A percentile compares a stretch with the other conserved stretches of the same genome.
Evolutionary conservation across 805 yeast genomes (phyloP).

Genomic region (Saccharomycopsis sp.): DNA sequence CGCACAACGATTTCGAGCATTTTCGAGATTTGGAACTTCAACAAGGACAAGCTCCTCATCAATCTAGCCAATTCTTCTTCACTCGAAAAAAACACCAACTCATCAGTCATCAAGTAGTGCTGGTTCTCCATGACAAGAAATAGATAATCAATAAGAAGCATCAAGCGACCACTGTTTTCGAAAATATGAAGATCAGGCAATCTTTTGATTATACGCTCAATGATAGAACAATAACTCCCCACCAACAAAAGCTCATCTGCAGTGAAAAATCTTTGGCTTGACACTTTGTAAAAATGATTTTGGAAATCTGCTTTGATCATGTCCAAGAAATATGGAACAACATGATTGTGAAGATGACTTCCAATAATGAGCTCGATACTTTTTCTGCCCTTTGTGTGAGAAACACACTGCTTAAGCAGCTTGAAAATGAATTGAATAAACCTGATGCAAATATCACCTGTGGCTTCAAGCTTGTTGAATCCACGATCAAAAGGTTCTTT

Average conservation of each 20-base stretch:
- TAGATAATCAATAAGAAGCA: constrained; percentile 4
- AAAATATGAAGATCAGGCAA: constrained; percentile 4
- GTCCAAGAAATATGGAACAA: no score
- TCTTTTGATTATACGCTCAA: constrained; percentile 24
- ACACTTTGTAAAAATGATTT: no score
- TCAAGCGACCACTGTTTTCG: constrained; percentile 5
- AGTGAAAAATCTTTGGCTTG: no score
- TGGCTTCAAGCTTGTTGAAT: no score
- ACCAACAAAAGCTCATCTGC: no score
- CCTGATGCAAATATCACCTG: no score
- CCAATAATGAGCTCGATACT: no score
- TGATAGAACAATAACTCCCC: constrained; percentile 28
- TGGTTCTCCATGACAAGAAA: constrained; percentile 21
- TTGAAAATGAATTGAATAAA: no score
- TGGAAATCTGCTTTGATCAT: no score
- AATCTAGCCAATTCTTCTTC: background rate
- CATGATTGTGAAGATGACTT: no score
- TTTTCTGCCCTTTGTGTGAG: no score
- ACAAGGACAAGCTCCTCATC: background rate
- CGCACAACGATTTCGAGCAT: constrained; percentile 1
- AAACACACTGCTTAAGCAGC: no score
- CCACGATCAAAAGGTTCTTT: background rate
- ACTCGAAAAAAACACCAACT: constrained; percentile 8
- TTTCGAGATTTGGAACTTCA: constrained; percentile 2
- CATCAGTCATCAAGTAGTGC: constrained; percentile 22